Conservation (phyloP, 2,329 filamentous ascomycete genomes). For the Amylocarpus encephaloides region DNA sequence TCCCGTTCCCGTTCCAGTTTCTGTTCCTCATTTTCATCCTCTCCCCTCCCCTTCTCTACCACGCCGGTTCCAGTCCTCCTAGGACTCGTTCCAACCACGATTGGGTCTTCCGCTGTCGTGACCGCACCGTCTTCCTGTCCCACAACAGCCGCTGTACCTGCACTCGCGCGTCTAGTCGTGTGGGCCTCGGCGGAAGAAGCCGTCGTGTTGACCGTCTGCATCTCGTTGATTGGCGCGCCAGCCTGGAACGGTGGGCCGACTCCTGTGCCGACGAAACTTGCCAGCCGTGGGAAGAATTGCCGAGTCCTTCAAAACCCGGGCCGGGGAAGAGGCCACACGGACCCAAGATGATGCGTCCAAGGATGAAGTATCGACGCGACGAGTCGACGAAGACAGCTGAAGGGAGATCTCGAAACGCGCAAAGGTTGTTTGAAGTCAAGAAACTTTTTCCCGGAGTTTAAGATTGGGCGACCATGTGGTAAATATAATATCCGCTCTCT, state of each 20-base stretch:
- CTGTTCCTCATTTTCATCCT: constrained; percentile 8
- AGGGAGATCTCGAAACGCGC: too few relatives aligned
- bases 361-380: too few relatives aligned
- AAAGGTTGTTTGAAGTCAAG: too few relatives aligned
- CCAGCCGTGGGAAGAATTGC: background rate
- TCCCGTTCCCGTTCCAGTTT: too few relatives aligned
- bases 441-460: too few relatives aligned
- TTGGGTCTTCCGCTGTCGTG: background rate
- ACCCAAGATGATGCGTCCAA: background rate
- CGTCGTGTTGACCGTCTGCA: background rate
- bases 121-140: background rate
- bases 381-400: too few relatives aligned
- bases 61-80: background rate
- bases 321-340: background rate
- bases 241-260: too few relatives aligned
- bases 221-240: background rate
- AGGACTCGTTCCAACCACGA: background rate
- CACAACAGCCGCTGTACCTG: too few relatives aligned
- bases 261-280: too few relatives aligned
- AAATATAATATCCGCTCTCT: too few relatives aligned
- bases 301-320: constrained; percentile 15
- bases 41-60: constrained; percentile 9
- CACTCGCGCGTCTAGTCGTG: constrained; percentile 2
- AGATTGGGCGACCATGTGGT: too few relatives aligned
- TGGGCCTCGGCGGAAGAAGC: constrained; percentile 12